Evolutionary conservation across 1,284 basidiomycete species (phyloP), one percentile per base, ranked within the genome.

Genomic region (Porphyrellus sp.): DNA sequence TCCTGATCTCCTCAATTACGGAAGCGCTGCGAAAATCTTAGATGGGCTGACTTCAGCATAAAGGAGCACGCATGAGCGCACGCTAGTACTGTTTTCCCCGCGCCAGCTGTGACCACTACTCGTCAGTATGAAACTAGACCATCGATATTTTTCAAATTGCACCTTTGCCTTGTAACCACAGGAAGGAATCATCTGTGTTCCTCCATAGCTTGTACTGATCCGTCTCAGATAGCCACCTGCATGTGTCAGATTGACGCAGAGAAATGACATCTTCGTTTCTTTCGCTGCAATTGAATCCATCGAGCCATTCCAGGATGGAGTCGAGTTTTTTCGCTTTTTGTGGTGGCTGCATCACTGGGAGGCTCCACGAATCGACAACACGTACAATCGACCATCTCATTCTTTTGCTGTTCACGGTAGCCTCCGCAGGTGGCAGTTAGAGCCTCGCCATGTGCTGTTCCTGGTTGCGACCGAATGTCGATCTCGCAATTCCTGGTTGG

Each of bases 81-180:
- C 51, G 27, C 18, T 5, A 31, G 24, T 2, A 52, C 33, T 25
- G 51, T 35, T 11, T 52, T 52, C 8, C 51, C 49, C 0, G 51
- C 15, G 3, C 51, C 49, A 35, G 51, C 51, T 52, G 31, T 13
- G 16, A 40, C 20, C 5, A 18, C 20, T 3, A 16, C 1, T 13
- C 21, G 8, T 42, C 11, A 35, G 27, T 8, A 18, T 4, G n/a
- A 40, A 35, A 11, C n/a, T 5, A 34, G 33, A 34, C 4, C 13
- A 30, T 30, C 9, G 30, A 13, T 4, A 4, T 34, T 2, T n/a
- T 38, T 21, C 8, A 21, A 12, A 38, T 15, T 11, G 5, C 12
- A 38, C 35, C 20, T 38, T 35, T 35, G n/a, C 34, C 34, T 20
- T 35, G 34, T 15, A 35, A 20, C 34, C 34, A 35, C n/a, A 35